Base-by-base conservation (phyloP, 2,329 filamentous ascomycete species). In the Arthrobotrys iridis region DNA sequence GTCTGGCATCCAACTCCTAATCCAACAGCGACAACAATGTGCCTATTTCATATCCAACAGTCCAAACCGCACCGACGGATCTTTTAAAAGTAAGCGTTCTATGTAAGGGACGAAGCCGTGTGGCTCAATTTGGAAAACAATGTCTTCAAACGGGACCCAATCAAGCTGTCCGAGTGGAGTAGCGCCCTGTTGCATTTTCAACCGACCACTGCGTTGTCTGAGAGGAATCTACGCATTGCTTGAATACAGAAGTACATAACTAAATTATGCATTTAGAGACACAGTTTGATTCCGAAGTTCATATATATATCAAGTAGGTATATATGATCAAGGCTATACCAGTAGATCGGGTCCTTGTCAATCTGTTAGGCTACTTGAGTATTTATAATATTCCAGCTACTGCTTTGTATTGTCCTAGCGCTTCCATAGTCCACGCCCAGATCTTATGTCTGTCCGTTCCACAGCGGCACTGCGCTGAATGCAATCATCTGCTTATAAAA, bases 371-470 rank as follows among this genome's bases (percentile, higher is more conserved):
- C n/a, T n/a, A n/a, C n/a, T n/a, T n/a, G n/a, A n/a, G n/a, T n/a
- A n/a, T n/a, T n/a, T n/a, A n/a, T n/a, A n/a, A n/a, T n/a, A n/a
- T n/a, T n/a, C n/a, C n/a, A n/a, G n/a, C n/a, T n/a, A n/a, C n/a
- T n/a, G n/a, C n/a, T n/a, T n/a, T n/a, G n/a, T n/a, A n/a, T n/a
- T n/a, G n/a, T n/a, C n/a, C n/a, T n/a, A n/a, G n/a, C n/a, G n/a
- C n/a, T n/a, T n/a, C n/a, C n/a, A n/a, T n/a, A n/a, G n/a, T 43
- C 40, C 40, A 43, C 15, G n/a, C n/a, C 5, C 28, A 48, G 30
- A 10, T 57, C 30, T 45, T 41, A 75, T 24, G 57, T 58, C 41
- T 75, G 71, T 0, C 57, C 71, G 33, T 75, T 75, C 71, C 71
- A 75, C 41, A 75, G 24, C 1, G 71, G 71, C 37, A 75, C 46